Conservation (phyloP, 306 rosid species). For the Mucuna pruriens region DNA sequence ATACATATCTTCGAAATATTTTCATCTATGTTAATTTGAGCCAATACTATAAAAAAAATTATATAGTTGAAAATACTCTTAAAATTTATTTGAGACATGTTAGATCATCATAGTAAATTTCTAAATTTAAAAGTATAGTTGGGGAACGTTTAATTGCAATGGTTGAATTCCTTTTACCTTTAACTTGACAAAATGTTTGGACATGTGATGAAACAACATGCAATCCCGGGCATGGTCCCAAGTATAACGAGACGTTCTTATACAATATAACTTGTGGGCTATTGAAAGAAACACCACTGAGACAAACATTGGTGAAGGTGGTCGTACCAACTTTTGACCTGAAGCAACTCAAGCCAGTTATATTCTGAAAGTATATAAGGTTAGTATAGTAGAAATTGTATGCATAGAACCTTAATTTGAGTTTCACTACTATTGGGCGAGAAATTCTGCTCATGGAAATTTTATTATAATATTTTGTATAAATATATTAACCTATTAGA, state of each 20-base stretch:
- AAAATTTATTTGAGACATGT: not conserved
- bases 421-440: not conserved
- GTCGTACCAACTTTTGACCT: slow-evolving; percentile 33
- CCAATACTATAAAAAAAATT: not conserved
- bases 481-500: too few species aligned
- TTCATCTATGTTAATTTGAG: not conserved
- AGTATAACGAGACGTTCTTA: slow-evolving; percentile 14
- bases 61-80: too few species aligned
- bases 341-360: slow-evolving; percentile 7
- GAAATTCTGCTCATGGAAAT: not conserved
- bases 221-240: not conserved
- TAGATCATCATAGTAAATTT: not conserved
- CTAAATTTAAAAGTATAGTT: too few species aligned
- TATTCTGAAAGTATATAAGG: slow-evolving; percentile 40
- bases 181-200: not conserved
- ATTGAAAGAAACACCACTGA: not conserved
- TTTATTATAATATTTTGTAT: not conserved
- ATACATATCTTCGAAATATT: not conserved
- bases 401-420: not conserved
- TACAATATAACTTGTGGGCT: not conserved
- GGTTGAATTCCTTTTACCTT: not conserved
- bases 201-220: not conserved
- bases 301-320: slow-evolving; percentile 16
- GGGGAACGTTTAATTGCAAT: not conserved
- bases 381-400: not conserved